These are phyloP conservation scores for Penicillium palitans DNA, from an alignment of 2,329 filamentous ascomycete species.

Conservation along the genomic window DNA sequence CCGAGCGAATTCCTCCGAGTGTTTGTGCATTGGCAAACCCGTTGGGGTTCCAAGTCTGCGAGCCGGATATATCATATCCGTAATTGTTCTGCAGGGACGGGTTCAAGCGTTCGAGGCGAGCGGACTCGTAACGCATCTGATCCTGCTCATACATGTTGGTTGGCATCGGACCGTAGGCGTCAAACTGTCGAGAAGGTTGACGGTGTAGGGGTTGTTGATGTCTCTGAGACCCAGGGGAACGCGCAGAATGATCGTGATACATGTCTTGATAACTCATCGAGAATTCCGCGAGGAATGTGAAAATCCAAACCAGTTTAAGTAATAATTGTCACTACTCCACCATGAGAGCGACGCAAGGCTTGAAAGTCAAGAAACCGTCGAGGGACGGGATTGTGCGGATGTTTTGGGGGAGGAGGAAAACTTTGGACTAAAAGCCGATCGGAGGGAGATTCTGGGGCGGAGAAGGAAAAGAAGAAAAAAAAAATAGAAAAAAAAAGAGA, in stretches of 20 bases:
- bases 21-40: constrained; percentile 67
- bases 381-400: constrained; percentile 16
- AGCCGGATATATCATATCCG: constrained; percentile 66
- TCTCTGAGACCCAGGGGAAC: constrained; percentile 73
- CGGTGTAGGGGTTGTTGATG: constrained; percentile 65
- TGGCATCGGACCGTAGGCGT: constrained; percentile 67
- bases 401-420: constrained; percentile 7
- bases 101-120: constrained; percentile 57
- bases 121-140: constrained; percentile 59
- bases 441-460: constrained; percentile 14
- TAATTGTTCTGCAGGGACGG: constrained; percentile 61
- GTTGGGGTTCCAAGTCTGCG: constrained; percentile 78
- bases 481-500: constrained; percentile 4
- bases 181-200: constrained; percentile 75
- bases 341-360: constrained; percentile 31
- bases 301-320: constrained; percentile 24
- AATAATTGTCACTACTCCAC: constrained; percentile 28
- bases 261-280: constrained; percentile 45
- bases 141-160: constrained; percentile 69
- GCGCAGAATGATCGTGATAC: constrained; percentile 68
- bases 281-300: constrained; percentile 36
- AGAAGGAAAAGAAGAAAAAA: constrained; percentile 9
- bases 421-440: constrained; percentile 17
- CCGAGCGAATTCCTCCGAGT: constrained; percentile 64
- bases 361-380: constrained; percentile 11